Percentiles rank a stretch among this genome's conserved stretches.
phyloP scores from a whole-genome alignment of 306 rosid species.

The Dalbergia cochinchinensis region DNA sequence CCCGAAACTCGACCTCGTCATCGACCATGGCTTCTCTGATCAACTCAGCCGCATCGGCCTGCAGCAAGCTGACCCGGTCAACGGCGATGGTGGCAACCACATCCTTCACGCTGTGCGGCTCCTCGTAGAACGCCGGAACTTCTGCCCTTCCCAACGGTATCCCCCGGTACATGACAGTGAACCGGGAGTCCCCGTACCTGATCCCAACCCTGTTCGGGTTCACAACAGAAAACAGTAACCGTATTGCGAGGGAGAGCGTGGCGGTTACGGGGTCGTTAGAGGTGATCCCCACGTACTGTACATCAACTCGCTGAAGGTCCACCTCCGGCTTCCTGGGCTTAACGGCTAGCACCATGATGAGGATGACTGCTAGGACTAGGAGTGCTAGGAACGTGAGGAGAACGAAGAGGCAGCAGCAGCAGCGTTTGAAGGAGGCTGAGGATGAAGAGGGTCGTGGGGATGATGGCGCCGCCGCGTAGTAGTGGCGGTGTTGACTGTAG shows the following conservation, averaged over 20 bases:
- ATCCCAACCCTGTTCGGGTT: conserved; percentile 88
- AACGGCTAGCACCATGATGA: conserved; percentile 63
- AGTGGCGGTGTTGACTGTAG: not conserved
- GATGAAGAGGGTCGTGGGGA: conserved; percentile 34
- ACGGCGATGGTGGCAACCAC: conserved; percentile 69
- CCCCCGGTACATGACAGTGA: conserved; percentile 74
- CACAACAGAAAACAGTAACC: conserved; percentile 62
- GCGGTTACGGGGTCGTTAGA: conserved; percentile 44
- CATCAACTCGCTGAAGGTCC: conserved; percentile 71
- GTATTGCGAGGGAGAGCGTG: conserved; percentile 65
- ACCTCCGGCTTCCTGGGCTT: conserved; percentile 81
- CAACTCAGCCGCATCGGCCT: conserved; percentile 69
- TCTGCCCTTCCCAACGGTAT: conserved; percentile 68
- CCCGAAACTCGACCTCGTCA: conserved; percentile 76
- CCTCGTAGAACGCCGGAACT: conserved; percentile 71
- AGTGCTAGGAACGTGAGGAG: conserved; percentile 80
- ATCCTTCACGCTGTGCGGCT: conserved; percentile 66
- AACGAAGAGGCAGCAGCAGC: conserved; percentile 82
- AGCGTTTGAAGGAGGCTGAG: conserved; percentile 65
- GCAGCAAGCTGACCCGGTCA: conserved; percentile 65
- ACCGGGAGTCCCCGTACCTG: conserved; percentile 74
- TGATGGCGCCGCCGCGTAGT: conserved; percentile 31
- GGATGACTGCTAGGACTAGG: conserved; percentile 60
- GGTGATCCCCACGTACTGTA: conserved; percentile 72
- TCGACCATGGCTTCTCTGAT: conserved; percentile 70